Conservation (phyloP, 129 eudicot genomes). For the Sambucus nigra region DNA sequence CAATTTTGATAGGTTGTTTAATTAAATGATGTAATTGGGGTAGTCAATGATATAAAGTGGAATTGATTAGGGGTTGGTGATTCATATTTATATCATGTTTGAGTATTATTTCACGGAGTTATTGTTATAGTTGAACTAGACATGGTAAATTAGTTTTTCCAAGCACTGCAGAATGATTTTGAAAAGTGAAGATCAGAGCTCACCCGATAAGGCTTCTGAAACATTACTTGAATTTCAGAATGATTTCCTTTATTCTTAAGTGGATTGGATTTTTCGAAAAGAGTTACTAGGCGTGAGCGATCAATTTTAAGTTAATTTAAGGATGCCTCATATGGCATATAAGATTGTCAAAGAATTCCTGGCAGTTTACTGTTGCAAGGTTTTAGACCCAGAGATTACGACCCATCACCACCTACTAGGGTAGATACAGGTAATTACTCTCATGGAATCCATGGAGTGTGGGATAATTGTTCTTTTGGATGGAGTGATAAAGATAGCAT, state of each 20-base stretch:
- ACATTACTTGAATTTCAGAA: constrained; percentile 19
- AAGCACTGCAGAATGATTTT: constrained; percentile 51
- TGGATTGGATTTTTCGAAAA: constrained; percentile 68
- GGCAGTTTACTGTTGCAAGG: constrained; percentile 56
- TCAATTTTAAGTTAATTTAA: constrained; percentile 59
- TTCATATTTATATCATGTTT: background rate
- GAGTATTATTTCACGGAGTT: background rate
- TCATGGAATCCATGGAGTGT: constrained; percentile 50
- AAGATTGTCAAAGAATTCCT: constrained; percentile 51
- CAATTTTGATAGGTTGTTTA: background rate
- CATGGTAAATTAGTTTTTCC: constrained; percentile 11
- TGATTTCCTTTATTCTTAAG: constrained; percentile 66
- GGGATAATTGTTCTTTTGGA: constrained; percentile 77
- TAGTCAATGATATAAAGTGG: background rate
- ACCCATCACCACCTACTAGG: constrained; percentile 75
- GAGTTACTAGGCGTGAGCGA: constrained; percentile 49
- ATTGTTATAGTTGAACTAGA: background rate
- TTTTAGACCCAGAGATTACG: constrained; percentile 54
- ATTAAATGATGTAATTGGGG: background rate
- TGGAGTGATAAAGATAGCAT: constrained; percentile 65
- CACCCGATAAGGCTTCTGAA: constrained; percentile 23
- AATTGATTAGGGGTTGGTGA: background rate
- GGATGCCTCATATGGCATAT: constrained; percentile 30
- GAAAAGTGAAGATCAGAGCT: constrained; percentile 45
- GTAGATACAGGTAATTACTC: constrained; percentile 57